These are phyloP conservation scores for Calonectria leucothoes DNA, from an alignment of 2,329 filamentous ascomycete species.

Conservation along the genomic window DNA sequence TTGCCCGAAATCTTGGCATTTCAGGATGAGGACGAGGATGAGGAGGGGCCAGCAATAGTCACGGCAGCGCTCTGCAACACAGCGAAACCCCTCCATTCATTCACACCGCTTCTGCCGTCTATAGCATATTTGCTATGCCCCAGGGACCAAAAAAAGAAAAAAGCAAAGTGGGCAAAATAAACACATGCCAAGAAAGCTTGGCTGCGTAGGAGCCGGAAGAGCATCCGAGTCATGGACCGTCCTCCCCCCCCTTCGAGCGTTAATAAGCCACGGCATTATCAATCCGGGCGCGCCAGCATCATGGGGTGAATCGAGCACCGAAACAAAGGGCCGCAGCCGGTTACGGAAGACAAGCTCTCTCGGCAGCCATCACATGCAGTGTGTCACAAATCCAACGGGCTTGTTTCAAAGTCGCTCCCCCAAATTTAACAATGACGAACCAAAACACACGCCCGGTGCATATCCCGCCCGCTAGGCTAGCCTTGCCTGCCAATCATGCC, in stretches of 20 bases:
- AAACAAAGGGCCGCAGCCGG: neutral
- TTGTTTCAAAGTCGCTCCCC: conserved; percentile 6
- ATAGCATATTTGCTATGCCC: neutral
- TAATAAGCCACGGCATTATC: neutral
- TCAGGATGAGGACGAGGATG: too few species aligned
- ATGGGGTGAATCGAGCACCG: neutral
- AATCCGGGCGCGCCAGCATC: neutral
- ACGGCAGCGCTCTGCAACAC: too few species aligned
- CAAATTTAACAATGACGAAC: neutral
- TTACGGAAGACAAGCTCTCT: neutral
- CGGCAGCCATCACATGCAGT: neutral
- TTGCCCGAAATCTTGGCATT: neutral
- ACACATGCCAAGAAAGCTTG: neutral
- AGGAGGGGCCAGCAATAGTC: too few species aligned
- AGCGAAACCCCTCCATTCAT: too few species aligned
- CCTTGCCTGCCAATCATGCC: neutral
- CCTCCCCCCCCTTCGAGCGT: neutral
- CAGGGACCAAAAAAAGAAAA: neutral
- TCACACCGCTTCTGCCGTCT: neutral
- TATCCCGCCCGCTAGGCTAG: neutral
- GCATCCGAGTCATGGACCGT: neutral
- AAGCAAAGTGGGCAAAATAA: neutral
- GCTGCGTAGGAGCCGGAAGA: neutral
- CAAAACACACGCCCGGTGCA: too few species aligned
- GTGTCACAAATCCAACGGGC: neutral